Conservation (phyloP, 768 basidiomycete species). For the Calocera viscosa region DNA sequence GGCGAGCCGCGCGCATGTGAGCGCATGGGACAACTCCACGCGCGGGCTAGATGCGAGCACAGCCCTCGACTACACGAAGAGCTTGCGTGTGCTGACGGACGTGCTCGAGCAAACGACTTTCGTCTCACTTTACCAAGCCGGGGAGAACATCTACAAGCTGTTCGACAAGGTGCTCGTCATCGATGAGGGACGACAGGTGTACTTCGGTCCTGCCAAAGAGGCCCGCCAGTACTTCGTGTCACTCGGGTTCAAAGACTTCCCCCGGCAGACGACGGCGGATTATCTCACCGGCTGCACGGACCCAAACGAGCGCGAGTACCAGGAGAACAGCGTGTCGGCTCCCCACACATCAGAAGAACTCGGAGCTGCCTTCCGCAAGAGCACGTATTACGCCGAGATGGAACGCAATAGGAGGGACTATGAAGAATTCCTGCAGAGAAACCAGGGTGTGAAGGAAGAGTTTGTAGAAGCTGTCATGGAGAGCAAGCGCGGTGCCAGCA, state of each 20-base stretch:
- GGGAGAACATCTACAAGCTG: constrained; percentile 20
- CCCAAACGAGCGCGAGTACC: constrained; percentile 27
- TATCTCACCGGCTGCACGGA: constrained; percentile 35
- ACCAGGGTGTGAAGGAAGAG: constrained; percentile 33
- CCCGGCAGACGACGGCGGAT: constrained; percentile 38
- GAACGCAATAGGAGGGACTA: constrained; percentile 41
- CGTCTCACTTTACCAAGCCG: constrained; percentile 39
- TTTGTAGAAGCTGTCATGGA: constrained; percentile 63
- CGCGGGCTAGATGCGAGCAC: constrained; percentile 26
- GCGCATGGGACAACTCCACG: constrained; percentile 21
- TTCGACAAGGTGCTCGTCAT: constrained; percentile 39
- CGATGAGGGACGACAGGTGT: constrained; percentile 39
- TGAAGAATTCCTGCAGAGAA: constrained; percentile 31
- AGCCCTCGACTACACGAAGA: constrained; percentile 37
- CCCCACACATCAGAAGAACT: constrained; percentile 58
- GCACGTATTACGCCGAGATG: constrained; percentile 35
- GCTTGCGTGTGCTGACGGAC: constrained; percentile 34
- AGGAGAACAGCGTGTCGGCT: constrained; percentile 27
- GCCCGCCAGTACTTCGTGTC: constrained; percentile 36
- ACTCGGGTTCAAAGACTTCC: constrained; percentile 37
- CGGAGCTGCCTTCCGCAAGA: constrained; percentile 47
- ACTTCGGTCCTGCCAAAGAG: constrained; percentile 32
- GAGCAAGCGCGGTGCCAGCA: constrained; percentile 66
- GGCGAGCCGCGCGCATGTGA: constrained; percentile 16
- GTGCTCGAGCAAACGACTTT: constrained; percentile 31